phyloP scores from a whole-genome alignment of 371 early-diverging fungal genomes.

The Mucor velutinosus region DNA sequence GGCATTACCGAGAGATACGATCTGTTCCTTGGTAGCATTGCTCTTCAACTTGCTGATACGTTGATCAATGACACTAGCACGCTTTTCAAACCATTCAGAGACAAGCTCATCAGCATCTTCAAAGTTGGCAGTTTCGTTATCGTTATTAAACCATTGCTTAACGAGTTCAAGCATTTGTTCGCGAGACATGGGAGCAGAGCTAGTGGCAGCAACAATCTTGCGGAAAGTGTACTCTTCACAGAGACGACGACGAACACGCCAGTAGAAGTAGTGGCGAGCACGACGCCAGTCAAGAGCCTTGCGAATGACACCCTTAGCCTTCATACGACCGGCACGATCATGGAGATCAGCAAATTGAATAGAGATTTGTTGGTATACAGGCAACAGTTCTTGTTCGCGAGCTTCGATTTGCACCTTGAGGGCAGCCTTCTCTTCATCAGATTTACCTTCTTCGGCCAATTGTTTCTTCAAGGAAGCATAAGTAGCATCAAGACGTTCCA shows the following conservation, averaged over 20 bases:
- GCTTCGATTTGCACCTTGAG: constrained; percentile 74
- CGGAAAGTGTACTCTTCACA: constrained; percentile 72
- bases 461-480: constrained; percentile 76
- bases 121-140: constrained; percentile 34
- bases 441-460: constrained; percentile 52
- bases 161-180: constrained; percentile 50
- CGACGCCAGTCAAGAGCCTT: constrained; percentile 81
- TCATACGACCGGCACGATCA: constrained; percentile 96
- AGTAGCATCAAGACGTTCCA: constrained; percentile 87
- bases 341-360: constrained; percentile 97
- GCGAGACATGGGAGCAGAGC: constrained; percentile 42
- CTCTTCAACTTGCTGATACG: constrained; percentile 47
- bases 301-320: constrained; percentile 89
- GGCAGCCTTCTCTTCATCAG: constrained; percentile 56
- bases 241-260: constrained; percentile 86
- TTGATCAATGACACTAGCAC: constrained; percentile 47
- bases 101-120: constrained; percentile 60
- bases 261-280: constrained; percentile 91
- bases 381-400: constrained; percentile 85
- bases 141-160: constrained; percentile 61
- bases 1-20: constrained; percentile 36
- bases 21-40: constrained; percentile 38
- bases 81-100: constrained; percentile 69
- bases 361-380: constrained; percentile 93
- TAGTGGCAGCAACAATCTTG: constrained; percentile 47